Base-by-base conservation (phyloP, 108 stramenopile genomes). In the Discostella stelligeroides region DNA sequence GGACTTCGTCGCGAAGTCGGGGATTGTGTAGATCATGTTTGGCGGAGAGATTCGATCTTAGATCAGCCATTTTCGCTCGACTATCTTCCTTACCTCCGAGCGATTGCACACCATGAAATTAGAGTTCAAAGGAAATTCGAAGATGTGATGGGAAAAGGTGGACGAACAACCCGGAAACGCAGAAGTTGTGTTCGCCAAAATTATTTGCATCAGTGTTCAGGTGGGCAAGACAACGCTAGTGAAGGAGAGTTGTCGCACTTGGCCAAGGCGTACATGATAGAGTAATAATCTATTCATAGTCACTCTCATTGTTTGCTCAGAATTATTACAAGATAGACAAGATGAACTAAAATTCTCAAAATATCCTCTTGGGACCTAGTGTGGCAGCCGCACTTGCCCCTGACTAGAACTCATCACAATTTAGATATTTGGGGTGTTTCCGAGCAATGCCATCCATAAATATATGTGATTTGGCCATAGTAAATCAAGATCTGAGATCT, bases 21-120 rank as follows among this genome's bases (percentile, higher is more conserved):
- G 1, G 63, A 70, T 30, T 65, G 54, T 25, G 34, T 39, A 30
- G 24, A 38, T n/a, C 34, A 37, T 30, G 28, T 64, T 27, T 53
- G 47, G 75, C 48, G 41, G 46, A 38, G 58, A 14, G 41, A 65
- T 37, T 43, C 40, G 8, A 58, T 66, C 21, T 13, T 72, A 27
- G 63, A 72, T 21, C 43, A 28, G 20, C 17, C 28, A 48, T 45
- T 77, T 25, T 50, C 72, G 17, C 62, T 77, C n/a, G 80, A 81
- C 41, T 81, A 81, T 30, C 38, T 81, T 30, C 80, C 80, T 46
- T 61, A 54, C 30, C 71, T 81, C 27, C 70, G 73, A 60, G 50
- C 39, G 24, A 76, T 81, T 30, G 70, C 77, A 7, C 20, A 59
- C 40, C 23, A 79, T 28, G 77, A 79, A 55, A 55, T 60, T 8